Base-by-base conservation (phyloP, 2,329 filamentous ascomycete genomes). In the Ambrosiella beaveri region DNA sequence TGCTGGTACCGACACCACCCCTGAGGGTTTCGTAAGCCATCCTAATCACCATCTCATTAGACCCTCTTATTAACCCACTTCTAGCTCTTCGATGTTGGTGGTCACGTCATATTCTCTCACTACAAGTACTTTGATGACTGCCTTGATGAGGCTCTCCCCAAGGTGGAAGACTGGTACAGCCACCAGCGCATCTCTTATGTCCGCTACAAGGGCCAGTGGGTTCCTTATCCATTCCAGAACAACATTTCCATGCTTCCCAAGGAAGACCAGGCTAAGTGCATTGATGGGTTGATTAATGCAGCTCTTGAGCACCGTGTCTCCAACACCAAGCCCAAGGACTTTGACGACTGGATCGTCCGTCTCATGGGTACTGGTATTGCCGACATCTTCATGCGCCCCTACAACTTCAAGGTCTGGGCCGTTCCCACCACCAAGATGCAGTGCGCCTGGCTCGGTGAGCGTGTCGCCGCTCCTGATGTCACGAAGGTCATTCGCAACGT, bases 41-140 rank as follows among this genome's bases (percentile, higher is more conserved):
- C 59, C 59, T 65, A 40, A 13, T 39, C 44, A 57, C 54, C 38
- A 15, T 39, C 7, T 7, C 17, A 52, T 17, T 12, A 13, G 51
- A 54, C 44, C 13, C n/a, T 15, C 4, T n/a, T 7, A 27, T 59
- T 62, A 52, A 60, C 60, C 44, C 15, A 19, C 15, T 19, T 9
- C 11, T 68, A 95, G 91, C 82, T 98, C 67, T 98, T 96, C 80
- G 93, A 98, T 74, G 93, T 98, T 66, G 90, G 90, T 70, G 90
- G 90, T 66, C 90, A 96, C 74, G 90, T 96, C 74, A 96, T 96
- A 75, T 96, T 96, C 81, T 96, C 90, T 66, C 90, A 96, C 81
- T 98, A 98, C 85, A 96, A 96, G 77, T 98, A 98, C 82, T 98
- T 98, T 71, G 93, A 98, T 75, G 93, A 98, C 78, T 94, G 88